Evolutionary conservation across 2,329 filamentous ascomycete species (phyloP), one percentile per base, ranked within the genome.

Genomic region (Colletotrichum horii): DNA sequence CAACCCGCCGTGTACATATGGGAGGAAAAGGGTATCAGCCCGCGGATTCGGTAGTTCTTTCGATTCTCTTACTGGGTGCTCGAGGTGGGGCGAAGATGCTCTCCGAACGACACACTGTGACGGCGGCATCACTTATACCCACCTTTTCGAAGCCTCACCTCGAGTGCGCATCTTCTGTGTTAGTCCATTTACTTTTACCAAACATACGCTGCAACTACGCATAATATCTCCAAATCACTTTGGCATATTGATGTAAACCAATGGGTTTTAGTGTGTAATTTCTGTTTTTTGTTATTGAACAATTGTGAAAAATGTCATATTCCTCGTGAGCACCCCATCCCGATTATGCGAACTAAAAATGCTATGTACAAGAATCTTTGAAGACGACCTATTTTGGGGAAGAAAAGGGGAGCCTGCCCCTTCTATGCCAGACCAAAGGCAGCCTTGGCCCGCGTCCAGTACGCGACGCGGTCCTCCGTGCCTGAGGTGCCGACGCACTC

Each of bases 381-480:
- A 30, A 58, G 26, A n/a, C 55, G 55, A 11, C 43, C 34, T 15
- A 19, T 15, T 60, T n/a, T 19, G 15, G n/a, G n/a, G n/a, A 60
- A 12, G 24, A 60, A 30, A 26, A 43, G 28, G 36, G 74, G 48
- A 34, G 30, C 48, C 30, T 30, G 60, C 48, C 36, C 61, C 24
- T 60, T 24, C 48, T 48, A 76, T 4, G 71, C 16, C 36, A 76
- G 6, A 52, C 55, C 81, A 79, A 91, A 90, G 0, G 87, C 89
- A 55, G 77, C 48, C 85, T 90, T 90, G 3, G 89, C 89, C 5
- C 81, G 76, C 6, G 77, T 77, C 82, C 89, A 88, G 80, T 88
- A 89, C 2, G 77, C 83, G 64, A 78, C 66, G 4, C 89, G 83
- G 0, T 83, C 82, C 1, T 81, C 70, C 6, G 79, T 81, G 1